Base-by-base conservation (phyloP, 2,329 filamentous ascomycete genomes). In the Fusarium algeriense region DNA sequence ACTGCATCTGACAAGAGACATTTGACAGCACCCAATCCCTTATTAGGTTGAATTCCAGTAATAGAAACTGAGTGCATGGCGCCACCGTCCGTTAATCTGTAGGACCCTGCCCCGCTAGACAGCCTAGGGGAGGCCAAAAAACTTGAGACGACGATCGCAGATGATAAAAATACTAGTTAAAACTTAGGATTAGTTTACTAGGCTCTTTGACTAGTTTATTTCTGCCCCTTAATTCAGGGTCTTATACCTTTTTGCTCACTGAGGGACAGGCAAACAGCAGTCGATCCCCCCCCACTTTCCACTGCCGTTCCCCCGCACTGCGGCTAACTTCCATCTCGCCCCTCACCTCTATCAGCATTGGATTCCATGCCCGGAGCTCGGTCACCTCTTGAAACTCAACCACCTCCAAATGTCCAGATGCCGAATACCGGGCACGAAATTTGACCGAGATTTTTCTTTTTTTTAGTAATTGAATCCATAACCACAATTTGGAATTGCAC, bases 281-380 rank as follows among this genome's bases (percentile, higher is more conserved):
- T 44, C 45, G 49, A 64, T 64, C 56, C 43, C 60, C 13, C 49
- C 52, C 69, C 60, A 59, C 69, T 65, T 60, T 38, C 38, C 34
- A 35, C 69, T 70, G 65, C 64, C 69, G 53, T 49, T 57, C 64
- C 56, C 48, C 46, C 64, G 49, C 49, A 35, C 63, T 67, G 63
- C 30, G 56, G 53, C 62, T 50, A 50, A 44, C 38, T 54, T 49
- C 34, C 35, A 32, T 70, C 37, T 38, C n/a, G 38, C 49, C 41
- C 38, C 13, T 34, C 49, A 37, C 26, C 48, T 48, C 23, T 23
- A 23, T 23, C 23, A 23, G 23, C 23, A 23, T 23, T 23, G 23
- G 23, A 23, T 23, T 23, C 23, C 23, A 23, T 23, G 23, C 23
- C 23, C 23, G 23, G 23, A 23, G 23, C 23, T 23, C n/a, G 23